These are phyloP conservation scores for Fusarium fujikuroi DNA, from an alignment of 2,329 filamentous ascomycete species.

Conservation along the genomic window DNA sequence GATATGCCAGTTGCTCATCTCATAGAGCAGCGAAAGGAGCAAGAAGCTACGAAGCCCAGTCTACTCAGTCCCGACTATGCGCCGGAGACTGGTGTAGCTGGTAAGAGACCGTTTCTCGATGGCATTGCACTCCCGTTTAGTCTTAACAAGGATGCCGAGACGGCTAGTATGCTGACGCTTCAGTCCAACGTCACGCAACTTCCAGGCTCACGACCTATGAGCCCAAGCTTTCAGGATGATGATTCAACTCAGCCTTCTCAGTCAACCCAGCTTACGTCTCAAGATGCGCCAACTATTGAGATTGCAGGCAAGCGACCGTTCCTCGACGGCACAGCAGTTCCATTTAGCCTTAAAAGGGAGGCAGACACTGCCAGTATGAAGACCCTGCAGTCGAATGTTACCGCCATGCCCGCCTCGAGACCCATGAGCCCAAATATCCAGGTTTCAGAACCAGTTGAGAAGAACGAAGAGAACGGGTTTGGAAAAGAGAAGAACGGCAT, in stretches of 20 bases:
- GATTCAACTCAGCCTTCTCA: slow-evolving; percentile 27
- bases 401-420: slow-evolving; percentile 44
- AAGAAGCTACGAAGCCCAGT: slow-evolving; percentile 53
- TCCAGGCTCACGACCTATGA: slow-evolving; percentile 50
- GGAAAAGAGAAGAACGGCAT: slow-evolving; percentile 4
- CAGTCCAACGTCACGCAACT: slow-evolving; percentile 53
- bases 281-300: slow-evolving; percentile 56
- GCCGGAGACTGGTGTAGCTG: slow-evolving; percentile 62
- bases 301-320: slow-evolving; percentile 71
- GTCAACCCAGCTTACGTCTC: slow-evolving; percentile 27
- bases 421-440: slow-evolving; percentile 48
- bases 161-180: slow-evolving; percentile 77
- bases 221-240: slow-evolving; percentile 31
- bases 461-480: neutral
- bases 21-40: slow-evolving; percentile 54
- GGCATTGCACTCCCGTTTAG: slow-evolving; percentile 80
- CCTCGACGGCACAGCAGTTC: slow-evolving; percentile 75
- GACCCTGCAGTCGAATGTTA: slow-evolving; percentile 64
- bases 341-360: slow-evolving; percentile 75
- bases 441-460: neutral
- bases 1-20: slow-evolving; percentile 57
- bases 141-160: slow-evolving; percentile 70
- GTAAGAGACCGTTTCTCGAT: slow-evolving; percentile 73
- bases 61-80: slow-evolving; percentile 57
- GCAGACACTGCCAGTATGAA: slow-evolving; percentile 76